Conservation (phyloP, 306 rosid genomes). For the Quercus wislizeni region DNA sequence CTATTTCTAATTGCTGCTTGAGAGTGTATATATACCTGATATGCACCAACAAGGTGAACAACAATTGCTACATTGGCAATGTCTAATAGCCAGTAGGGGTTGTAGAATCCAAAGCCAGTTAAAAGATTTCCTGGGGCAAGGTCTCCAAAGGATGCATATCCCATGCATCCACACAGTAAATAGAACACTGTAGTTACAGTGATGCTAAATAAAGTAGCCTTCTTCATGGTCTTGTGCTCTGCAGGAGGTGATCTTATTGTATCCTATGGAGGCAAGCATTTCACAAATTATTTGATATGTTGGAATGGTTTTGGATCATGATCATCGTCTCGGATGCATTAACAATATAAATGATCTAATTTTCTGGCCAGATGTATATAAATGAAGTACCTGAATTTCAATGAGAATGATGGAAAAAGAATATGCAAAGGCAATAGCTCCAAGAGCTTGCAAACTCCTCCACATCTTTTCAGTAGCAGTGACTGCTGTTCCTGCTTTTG, state of each 20-base stretch:
- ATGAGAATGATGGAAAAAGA: slow-evolving; percentile 68
- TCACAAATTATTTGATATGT: not conserved
- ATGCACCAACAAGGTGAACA: slow-evolving; percentile 73
- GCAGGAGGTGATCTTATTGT: slow-evolving; percentile 70
- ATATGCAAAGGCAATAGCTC: slow-evolving; percentile 76
- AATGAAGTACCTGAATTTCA: slow-evolving; percentile 63
- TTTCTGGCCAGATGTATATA: not conserved
- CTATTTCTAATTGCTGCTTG: not conserved
- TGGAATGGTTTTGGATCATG: not conserved
- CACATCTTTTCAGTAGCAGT: slow-evolving; percentile 62
- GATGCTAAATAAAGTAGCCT: slow-evolving; percentile 54
- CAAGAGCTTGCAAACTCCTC: slow-evolving; percentile 74
- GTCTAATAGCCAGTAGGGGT: slow-evolving; percentile 81
- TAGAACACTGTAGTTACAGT: slow-evolving; percentile 54
- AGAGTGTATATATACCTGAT: slow-evolving; percentile 43
- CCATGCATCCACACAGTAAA: slow-evolving; percentile 67
- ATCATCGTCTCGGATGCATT: not conserved
- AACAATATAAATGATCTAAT: not conserved
- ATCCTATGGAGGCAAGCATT: slow-evolving; percentile 37
- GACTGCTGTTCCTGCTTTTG: slow-evolving; percentile 48
- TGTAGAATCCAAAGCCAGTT: slow-evolving; percentile 78
- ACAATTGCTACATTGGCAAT: slow-evolving; percentile 69
- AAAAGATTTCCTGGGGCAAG: slow-evolving; percentile 67
- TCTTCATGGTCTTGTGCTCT: slow-evolving; percentile 70
- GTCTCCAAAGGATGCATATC: slow-evolving; percentile 77